These are phyloP conservation scores for Neurospora discreta DNA, from an alignment of 495 filamentous ascomycete genomes.

Conservation along the genomic window DNA sequence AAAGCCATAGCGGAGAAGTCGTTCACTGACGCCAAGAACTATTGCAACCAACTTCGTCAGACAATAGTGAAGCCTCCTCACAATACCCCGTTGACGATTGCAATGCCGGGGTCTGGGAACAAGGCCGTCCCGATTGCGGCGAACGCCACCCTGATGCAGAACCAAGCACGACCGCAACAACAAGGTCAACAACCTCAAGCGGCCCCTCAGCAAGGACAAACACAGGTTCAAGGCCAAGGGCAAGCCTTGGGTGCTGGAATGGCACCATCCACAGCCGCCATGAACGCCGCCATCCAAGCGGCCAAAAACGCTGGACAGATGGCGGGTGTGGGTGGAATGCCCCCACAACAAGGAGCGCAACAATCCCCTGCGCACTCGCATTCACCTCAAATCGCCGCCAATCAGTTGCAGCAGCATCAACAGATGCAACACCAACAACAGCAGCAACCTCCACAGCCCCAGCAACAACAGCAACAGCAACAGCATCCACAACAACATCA, in stretches of 20 bases:
- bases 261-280: slow-evolving; percentile 19
- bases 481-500: slow-evolving; percentile 3
- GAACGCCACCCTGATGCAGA: slow-evolving; percentile 16
- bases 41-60: slow-evolving; percentile 21
- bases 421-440: slow-evolving; percentile 8
- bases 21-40: slow-evolving; percentile 22
- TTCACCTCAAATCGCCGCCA: slow-evolving; percentile 14
- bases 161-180: neutral
- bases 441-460: neutral
- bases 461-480: slow-evolving; percentile 6
- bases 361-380: slow-evolving; percentile 5
- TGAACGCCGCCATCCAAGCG: slow-evolving; percentile 42
- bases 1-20: slow-evolving; percentile 21
- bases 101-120: slow-evolving; percentile 10
- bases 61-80: neutral
- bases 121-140: slow-evolving; percentile 5
- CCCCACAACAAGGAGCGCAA: slow-evolving; percentile 3
- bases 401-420: neutral
- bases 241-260: slow-evolving; percentile 7
- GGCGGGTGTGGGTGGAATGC: slow-evolving; percentile 14
- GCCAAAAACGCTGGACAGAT: slow-evolving; percentile 33
- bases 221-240: slow-evolving; percentile 15
- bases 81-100: slow-evolving; percentile 13
- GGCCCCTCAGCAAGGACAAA: slow-evolving; percentile 1
- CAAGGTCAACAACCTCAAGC: slow-evolving; percentile 9